phyloP scores from a whole-genome alignment of 2,329 filamentous ascomycete genomes.

The Botrytis medusae region DNA sequence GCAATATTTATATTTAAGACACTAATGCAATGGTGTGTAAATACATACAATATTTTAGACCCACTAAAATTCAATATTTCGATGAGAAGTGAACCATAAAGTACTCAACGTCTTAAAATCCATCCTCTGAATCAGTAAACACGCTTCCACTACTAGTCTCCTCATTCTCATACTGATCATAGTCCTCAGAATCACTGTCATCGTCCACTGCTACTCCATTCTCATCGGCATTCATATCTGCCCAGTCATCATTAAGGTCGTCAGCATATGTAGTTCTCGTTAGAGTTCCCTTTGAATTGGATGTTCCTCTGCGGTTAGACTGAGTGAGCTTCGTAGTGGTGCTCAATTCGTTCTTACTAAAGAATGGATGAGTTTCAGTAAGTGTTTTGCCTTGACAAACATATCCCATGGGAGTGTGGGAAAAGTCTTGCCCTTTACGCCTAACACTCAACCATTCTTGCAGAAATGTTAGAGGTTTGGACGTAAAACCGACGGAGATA shows the following conservation, averaged over 20 bases:
- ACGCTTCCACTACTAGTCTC: background rate
- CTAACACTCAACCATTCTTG: conserved; percentile 57
- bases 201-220: background rate
- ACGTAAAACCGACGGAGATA: conserved; percentile 33
- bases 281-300: background rate
- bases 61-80: background rate
- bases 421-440: conserved; percentile 56
- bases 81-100: background rate
- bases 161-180: background rate
- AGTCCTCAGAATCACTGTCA: background rate
- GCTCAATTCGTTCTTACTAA: conserved; percentile 35
- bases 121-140: background rate
- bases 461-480: conserved; percentile 48
- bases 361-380: conserved; percentile 52
- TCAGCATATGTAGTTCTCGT: background rate
- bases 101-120: background rate
- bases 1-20: background rate
- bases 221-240: background rate
- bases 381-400: conserved; percentile 45
- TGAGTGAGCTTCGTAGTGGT: background rate
- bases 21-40: background rate
- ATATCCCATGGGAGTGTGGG: conserved; percentile 57
- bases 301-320: background rate
- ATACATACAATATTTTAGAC: background rate
- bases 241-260: conserved; percentile 4